These are phyloP conservation scores for Musa troglodytarum DNA, from an alignment of 176 grass and related monocot genomes.

Conservation along the genomic window DNA sequence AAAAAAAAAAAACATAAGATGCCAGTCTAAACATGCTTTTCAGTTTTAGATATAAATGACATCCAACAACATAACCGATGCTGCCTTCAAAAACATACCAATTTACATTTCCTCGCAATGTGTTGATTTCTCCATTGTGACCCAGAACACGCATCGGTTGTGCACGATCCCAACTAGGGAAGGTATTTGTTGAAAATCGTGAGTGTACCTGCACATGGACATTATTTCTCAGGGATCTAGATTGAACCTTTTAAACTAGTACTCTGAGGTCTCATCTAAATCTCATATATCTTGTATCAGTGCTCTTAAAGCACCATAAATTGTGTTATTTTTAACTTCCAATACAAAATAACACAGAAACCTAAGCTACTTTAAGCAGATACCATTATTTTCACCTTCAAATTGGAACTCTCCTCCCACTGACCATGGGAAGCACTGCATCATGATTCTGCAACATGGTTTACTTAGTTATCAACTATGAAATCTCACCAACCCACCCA, in stretches of 20 bases:
- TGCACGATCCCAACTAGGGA: slow-evolving; percentile 95
- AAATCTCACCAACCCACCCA: slow-evolving; percentile 49
- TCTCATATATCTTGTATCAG: neutral
- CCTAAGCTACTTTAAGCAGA: slow-evolving; percentile 71
- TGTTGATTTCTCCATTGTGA: slow-evolving; percentile 99
- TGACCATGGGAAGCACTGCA: slow-evolving; percentile 80
- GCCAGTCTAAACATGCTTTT: neutral
- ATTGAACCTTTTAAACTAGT: slow-evolving; percentile 20
- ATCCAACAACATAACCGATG: neutral
- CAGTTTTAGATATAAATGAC: neutral
- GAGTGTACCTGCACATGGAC: slow-evolving; percentile 66
- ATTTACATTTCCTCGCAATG: slow-evolving; percentile 87
- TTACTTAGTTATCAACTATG: slow-evolving; percentile 62
- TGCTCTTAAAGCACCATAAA: slow-evolving; percentile 7
- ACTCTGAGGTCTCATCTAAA: neutral
- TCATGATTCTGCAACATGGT: slow-evolving; percentile 95
- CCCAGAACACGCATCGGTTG: slow-evolving; percentile 95
- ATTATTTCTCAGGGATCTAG: slow-evolving; percentile 13
- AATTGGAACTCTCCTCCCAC: slow-evolving; percentile 75
- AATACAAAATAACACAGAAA: slow-evolving; percentile 71
- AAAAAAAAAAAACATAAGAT: slow-evolving; percentile 13
- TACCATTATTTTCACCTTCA: slow-evolving; percentile 62
- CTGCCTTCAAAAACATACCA: slow-evolving; percentile 43
- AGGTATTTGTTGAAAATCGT: slow-evolving; percentile 93
- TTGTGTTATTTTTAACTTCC: slow-evolving; percentile 27